These are phyloP conservation scores for Bruguiera sexangula DNA, from an alignment of 345 rosid genomes.

Conservation along the genomic window DNA sequence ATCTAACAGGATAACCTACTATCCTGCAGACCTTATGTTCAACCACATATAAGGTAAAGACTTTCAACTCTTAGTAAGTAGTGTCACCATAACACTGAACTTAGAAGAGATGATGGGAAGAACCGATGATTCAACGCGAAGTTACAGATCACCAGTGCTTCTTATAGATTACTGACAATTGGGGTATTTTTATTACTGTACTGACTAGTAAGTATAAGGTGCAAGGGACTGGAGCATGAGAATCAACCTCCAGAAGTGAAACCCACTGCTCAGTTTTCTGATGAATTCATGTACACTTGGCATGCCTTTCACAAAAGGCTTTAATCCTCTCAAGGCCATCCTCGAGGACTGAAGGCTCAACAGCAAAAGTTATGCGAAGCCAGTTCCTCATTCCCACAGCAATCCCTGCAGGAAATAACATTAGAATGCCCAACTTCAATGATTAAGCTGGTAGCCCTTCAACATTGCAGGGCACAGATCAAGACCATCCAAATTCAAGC, in stretches of 20 bases:
- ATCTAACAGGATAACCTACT: too few species aligned
- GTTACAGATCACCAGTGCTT: neutral
- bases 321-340: conserved; percentile 28
- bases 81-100: too few species aligned
- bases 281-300: conserved; percentile 15
- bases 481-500: too few species aligned
- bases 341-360: conserved; percentile 26
- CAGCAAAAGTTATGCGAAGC: conserved; percentile 30
- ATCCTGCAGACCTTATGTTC: too few species aligned
- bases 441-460: neutral
- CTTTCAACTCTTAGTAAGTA: too few species aligned
- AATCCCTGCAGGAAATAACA: conserved; percentile 12
- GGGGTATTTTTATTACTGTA: neutral
- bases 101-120: too few species aligned
- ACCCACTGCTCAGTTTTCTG: neutral
- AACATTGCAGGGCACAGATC: too few species aligned
- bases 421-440: neutral
- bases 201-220: neutral
- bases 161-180: neutral
- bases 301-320: conserved; percentile 29
- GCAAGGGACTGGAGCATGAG: neutral
- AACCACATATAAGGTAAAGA: too few species aligned
- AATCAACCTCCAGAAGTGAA: neutral
- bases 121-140: neutral
- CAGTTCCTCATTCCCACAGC: conserved; percentile 27